These are phyloP conservation scores for Camelina sativa DNA, from an alignment of 345 rosid species.

Conservation along the genomic window DNA sequence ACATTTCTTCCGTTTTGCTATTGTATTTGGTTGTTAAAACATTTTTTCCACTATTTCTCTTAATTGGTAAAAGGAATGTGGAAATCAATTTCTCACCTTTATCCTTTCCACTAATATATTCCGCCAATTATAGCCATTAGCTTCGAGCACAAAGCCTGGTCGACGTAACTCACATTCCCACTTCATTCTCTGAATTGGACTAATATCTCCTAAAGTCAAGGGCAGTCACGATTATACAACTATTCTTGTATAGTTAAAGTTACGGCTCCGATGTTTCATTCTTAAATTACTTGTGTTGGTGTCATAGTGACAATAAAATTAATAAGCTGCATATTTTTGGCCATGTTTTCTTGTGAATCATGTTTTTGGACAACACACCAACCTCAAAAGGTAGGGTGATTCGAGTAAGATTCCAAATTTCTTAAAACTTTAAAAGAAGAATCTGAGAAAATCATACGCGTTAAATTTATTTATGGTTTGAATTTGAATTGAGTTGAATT, in stretches of 20 bases:
- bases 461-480: too few relatives aligned
- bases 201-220: constrained; percentile 17
- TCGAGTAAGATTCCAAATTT: too few relatives aligned
- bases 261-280: not conserved
- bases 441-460: too few relatives aligned
- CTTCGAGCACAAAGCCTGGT: constrained; percentile 22
- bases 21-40: not conserved
- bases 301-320: not conserved
- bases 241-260: constrained; percentile 18
- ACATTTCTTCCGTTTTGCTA: not conserved
- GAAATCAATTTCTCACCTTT: constrained; percentile 32
- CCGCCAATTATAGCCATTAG: not conserved
- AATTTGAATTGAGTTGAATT: too few relatives aligned
- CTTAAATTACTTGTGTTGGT: not conserved
- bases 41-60: not conserved
- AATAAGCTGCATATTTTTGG: too few relatives aligned
- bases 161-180: constrained; percentile 22
- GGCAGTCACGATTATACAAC: constrained; percentile 26
- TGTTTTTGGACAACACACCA: too few relatives aligned
- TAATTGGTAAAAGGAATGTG: not conserved
- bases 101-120: constrained; percentile 29
- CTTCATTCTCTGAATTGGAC: constrained; percentile 22
- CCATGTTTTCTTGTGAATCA: too few relatives aligned
- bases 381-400: too few relatives aligned
- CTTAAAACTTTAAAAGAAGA: too few relatives aligned